Evolutionary conservation across 2,329 filamentous ascomycete species (phyloP), one percentile per base, ranked within the genome.

Genomic region (Lanzia echinophila): DNA sequence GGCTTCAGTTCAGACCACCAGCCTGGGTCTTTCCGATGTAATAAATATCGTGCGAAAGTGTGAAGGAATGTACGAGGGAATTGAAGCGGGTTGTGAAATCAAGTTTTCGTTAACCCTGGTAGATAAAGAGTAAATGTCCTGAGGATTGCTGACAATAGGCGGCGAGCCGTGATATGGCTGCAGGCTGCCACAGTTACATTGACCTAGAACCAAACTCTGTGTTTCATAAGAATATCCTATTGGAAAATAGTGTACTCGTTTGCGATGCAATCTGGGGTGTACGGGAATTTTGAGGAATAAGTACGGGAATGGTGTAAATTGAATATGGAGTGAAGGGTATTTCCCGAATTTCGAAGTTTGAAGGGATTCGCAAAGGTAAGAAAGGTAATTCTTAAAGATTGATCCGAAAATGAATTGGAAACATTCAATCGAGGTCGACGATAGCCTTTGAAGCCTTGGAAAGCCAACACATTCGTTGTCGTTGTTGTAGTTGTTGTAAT

Each of bases 121-220:
- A 44, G 47, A 42, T 48, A 51, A 44, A 17, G 56, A 45, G 34
- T 54, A 54, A 39, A 36, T 39, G 55, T 58, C 32, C 44, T 56
- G 48, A 39, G 51, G 53, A 48, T 54, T 60, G 56, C 55, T 61
- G 59, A 61, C 61, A 59, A 61, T 58, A 59, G 54, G 61, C 60
- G 56, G 58, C 56, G 57, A 58, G 60, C 60, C 60, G 62, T 61
- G 39, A 53, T 47, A 50, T 57, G 57, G 57, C 58, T 64, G 62
- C 61, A 63, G 56, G 58, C 50, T 62, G 54, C 62, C 64, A 61
- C 56, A 58, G 48, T 56, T 60, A 58, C 42, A 54, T 62, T 58
- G 59, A 62, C 61, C 64, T 64, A 46, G 55, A 58, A 62, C 57
- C 60, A 63, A 48, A 56, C 53, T 36, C 50, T 62, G 61, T 65